Base-by-base conservation (phyloP, 169 alveolate genomes). In the Toxoplasma gondii region DNA sequence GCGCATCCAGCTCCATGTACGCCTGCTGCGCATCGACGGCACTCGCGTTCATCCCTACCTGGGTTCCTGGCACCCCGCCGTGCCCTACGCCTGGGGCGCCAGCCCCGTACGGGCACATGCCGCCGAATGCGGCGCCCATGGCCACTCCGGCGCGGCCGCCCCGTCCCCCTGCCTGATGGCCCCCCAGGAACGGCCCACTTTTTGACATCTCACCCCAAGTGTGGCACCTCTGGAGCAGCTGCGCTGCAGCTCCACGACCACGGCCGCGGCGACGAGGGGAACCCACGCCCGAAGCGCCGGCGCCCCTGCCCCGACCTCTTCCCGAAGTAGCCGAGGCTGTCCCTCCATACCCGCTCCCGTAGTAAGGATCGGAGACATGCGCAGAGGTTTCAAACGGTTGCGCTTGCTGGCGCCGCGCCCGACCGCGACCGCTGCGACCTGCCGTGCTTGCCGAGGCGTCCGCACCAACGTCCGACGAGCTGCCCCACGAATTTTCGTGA, bases 1-100 rank as follows among this genome's bases (percentile, higher is more conserved):
- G 98, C 27, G 96, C 95, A 53, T 96, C 97, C 45, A 93, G 82
- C 64, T 93, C 49, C 84, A 9, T 10, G 84, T 19, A 17, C 39
- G 84, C 84, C 44, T 74, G 41, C 31, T 29, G 84, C 84, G 43
- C n/a, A n/a, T 36, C 44, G 74, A 64, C n/a, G 34, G n/a, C 74
- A 31, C 7, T 31, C 58, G 58, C 58, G 58, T 49, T 49, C 58
- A 49, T 4, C 22, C 74, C 74, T 27, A 19, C 22, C 74, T 64
- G 74, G 74, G 34, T 31, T 64, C 74, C 74, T 16, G 74, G 74
- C 24, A 64, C 29, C 74, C n/a, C 74, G 74, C 74, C 74, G 12
- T 4, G 58, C 58, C 58, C 58, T 1, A 27, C 74, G 74, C 74
- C 74, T 27, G 7, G 74, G 74, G n/a, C 74, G 4, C 58, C 58